Conservation (phyloP, 225 moss, liverwort and hornwort species). For the Takakia lepidozioides region DNA sequence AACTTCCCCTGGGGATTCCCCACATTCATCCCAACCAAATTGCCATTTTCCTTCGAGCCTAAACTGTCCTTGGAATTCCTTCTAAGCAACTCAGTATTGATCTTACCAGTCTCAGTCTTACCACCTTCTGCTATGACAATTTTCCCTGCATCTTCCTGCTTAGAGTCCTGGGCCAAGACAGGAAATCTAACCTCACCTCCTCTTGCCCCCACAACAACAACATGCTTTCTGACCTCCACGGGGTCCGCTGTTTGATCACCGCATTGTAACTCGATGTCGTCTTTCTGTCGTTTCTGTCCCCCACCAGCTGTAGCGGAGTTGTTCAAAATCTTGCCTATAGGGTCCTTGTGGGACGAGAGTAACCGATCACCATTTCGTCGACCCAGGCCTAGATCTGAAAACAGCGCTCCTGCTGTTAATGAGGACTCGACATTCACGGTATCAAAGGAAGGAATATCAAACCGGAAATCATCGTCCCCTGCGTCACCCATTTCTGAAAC, state of each 20-base stretch:
- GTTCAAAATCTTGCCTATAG: constrained; percentile 3
- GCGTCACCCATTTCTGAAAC: no score
- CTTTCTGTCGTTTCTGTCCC: background rate
- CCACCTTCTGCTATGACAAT: background rate
- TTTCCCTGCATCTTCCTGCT: no score
- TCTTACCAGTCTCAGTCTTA: background rate
- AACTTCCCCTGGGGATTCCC: background rate
- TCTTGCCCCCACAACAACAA: constrained; percentile 3
- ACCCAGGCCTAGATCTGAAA: constrained; percentile 1
- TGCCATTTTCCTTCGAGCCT: no score
- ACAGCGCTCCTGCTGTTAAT: background rate
- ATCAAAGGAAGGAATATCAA: constrained; percentile 6
- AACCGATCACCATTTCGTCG: background rate
- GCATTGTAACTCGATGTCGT: no score
- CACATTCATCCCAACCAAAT: background rate
- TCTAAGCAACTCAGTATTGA: background rate
- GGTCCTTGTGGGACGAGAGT: constrained; percentile 1
- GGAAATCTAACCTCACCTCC: background rate
- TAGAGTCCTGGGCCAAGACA: no score
- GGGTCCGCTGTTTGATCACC: background rate
- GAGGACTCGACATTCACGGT: background rate
- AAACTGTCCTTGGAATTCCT: no score
- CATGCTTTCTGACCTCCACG: constrained; percentile 6
- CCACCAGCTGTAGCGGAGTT: background rate
- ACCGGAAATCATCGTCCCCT: constrained; percentile 5